Base-by-base conservation (phyloP, 345 rosid species). In the Carallia brachiata region DNA sequence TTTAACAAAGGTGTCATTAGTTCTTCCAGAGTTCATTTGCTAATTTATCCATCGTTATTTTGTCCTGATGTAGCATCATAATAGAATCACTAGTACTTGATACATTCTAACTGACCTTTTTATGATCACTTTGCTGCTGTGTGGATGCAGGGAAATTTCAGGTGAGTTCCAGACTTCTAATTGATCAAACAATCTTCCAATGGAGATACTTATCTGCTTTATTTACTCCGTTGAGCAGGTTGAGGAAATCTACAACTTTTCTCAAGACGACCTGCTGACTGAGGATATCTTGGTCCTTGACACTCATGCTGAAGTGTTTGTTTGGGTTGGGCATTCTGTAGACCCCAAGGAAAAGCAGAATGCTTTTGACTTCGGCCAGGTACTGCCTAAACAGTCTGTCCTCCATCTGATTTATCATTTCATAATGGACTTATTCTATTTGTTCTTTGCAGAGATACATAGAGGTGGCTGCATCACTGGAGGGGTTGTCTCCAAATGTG, bases 261-360 rank as follows among this genome's bases (percentile, higher is more conserved):
- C 84, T 74, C 99, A 95, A 81, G 99, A 92, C 79, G 99, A 95
- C 77, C 86, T 95, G 31, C 81, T 95, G 85, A 86, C 98, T 6
- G 99, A 95, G 78, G 99, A 95, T 74, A 80, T 89, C 76, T 77
- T 90, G 86, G 78, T 95, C 73, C 90, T 95, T 56, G 99, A 95
- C 79, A 90, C 98, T 34, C 92, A 86, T 72, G 96, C 96, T 68
- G 99, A 92, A 81, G 96, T 92, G 67, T 95, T 92, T 87, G 88
- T 92, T 70, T 95, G 99, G 99, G 90, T 92, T 77, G 99, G 99
- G 60, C 94, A 92, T 58, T 89, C 79, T 8, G 93, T 81, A 54
- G 98, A 92, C 70, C 31, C 93, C 61, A 88, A 86, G 77, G 96
- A 95, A 79, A 95, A 92, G 84, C 93, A 90, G 81, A 85, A 63